Percentiles rank a stretch among this genome's conserved stretches.
Evolutionary conservation across 2,329 filamentous ascomycete species (phyloP).

Genomic region (Microdochium nivale): DNA sequence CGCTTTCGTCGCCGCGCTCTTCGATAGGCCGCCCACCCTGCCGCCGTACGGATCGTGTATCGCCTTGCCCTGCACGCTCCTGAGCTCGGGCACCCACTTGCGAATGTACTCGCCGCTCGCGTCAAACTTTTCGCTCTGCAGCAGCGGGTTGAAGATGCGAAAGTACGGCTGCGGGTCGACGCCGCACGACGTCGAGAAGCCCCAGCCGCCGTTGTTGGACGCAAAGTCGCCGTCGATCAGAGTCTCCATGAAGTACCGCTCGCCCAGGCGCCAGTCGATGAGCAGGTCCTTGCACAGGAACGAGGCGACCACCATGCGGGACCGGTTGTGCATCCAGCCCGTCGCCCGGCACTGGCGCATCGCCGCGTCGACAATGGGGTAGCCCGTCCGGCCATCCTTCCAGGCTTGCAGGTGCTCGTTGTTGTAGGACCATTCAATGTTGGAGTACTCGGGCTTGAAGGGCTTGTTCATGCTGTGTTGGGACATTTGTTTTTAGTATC

Average conservation of each 20-base stretch:
- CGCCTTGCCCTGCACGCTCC: constrained; percentile 52
- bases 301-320: constrained; percentile 75
- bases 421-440: constrained; percentile 77
- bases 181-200: constrained; percentile 36
- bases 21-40: constrained; percentile 39
- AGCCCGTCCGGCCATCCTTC: constrained; percentile 67
- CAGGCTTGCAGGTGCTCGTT: constrained; percentile 61
- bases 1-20: constrained; percentile 44
- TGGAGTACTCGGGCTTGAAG: constrained; percentile 73
- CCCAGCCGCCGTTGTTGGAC: constrained; percentile 62
- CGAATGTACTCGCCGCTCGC: constrained; percentile 70
- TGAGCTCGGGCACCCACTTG: constrained; percentile 73
- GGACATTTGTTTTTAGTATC: no score
- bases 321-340: constrained; percentile 79
- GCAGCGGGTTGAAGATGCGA: constrained; percentile 76
- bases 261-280: constrained; percentile 76
- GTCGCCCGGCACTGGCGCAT: constrained; percentile 67
- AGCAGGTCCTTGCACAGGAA: constrained; percentile 75
- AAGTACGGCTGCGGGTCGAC: constrained; percentile 89
- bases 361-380: constrained; percentile 76
- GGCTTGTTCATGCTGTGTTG: constrained; percentile 46
- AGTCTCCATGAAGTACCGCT: constrained; percentile 75
- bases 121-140: constrained; percentile 85
- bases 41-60: constrained; percentile 79
- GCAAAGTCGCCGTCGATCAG: constrained; percentile 74